Evolutionary conservation across 169 alveolate species (phyloP).

Genomic region (Amoebophrya sp.): DNA sequence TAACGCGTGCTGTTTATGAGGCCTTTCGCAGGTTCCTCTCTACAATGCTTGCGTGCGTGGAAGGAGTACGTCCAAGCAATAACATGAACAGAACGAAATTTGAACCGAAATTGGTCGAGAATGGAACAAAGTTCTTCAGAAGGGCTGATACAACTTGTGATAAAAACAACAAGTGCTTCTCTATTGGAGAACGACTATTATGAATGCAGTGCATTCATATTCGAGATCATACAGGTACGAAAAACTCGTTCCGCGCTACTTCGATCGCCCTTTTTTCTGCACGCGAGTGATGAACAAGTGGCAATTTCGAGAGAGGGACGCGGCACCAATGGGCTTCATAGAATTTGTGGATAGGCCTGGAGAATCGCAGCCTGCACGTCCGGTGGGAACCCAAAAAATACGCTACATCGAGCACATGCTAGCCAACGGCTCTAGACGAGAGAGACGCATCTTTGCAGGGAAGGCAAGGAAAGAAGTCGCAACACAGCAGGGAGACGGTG

Average conservation of each 20-base stretch:
- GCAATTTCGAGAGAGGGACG: slow-evolving; percentile 64
- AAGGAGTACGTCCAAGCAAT: too few relatives aligned
- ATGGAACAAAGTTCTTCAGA: background rate
- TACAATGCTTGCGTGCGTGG: too few relatives aligned
- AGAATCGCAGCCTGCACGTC: slow-evolving; percentile 73
- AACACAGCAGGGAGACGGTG: too few relatives aligned
- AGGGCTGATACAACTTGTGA: background rate
- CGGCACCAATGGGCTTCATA: slow-evolving; percentile 72
- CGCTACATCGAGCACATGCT: background rate
- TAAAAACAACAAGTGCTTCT: background rate
- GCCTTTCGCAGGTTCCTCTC: too few relatives aligned
- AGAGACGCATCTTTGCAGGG: background rate
- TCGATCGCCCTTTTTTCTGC: slow-evolving; percentile 62
- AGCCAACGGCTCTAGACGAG: background rate
- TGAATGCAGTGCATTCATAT: background rate
- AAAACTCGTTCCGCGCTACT: slow-evolving; percentile 65
- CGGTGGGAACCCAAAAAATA: slow-evolving; percentile 60
- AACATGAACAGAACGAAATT: too few relatives aligned
- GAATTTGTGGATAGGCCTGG: slow-evolving; percentile 74
- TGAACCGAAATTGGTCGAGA: too few relatives aligned
- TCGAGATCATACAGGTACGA: slow-evolving; percentile 49
- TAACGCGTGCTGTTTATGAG: too few relatives aligned
- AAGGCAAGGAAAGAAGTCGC: too few relatives aligned
- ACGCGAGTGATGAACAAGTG: slow-evolving; percentile 72
- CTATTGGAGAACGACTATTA: background rate